Evolutionary conservation across 345 rosid genomes (phyloP), one percentile per base, ranked within the genome.

Genomic region (Mangifera indica): DNA sequence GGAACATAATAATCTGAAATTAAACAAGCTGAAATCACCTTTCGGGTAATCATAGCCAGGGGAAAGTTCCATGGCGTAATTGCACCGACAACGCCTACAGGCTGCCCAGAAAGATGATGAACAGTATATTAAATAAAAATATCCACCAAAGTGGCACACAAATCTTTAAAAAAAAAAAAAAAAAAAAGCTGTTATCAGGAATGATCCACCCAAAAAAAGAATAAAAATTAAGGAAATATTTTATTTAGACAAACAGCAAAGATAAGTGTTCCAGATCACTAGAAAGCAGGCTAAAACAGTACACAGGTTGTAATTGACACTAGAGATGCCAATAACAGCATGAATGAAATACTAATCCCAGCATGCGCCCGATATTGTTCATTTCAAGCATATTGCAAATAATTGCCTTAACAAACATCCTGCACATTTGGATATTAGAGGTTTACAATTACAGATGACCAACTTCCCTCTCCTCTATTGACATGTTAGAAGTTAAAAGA

Each of bases 41-140:
- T 95, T 60, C 98, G 85, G 44, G 99, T 95, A 74, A 95, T 95
- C 99, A 95, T 95, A 65, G 99, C 99, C 81, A 92, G 82, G 40
- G 99, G 99, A 77, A 92, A 95, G 84, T 95, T 95, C 99, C 99
- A 95, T 7, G 99, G 99, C 18, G 94, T 77, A 72, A 95, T 86
- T 59, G 96, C 92, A 74, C 98, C 99, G 79, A 91, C 96, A 83
- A 92, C 96, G 81, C 99, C 99, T 15, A 95, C 74, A 78, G 99
- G 97, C 99, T 95, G 91, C 81, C 74, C 62, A 74, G 73, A 69
- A 51, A 55, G 70, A 58, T 25, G 75, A 74, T 55, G 46, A 70
- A 71, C 24, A 25, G 66, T 63, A 74, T 48, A 71, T 40, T n/a
- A 49, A 5, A 32, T 37, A 17, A 55, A 69, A 61, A 66, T 37